Base-by-base conservation (phyloP, 2,329 filamentous ascomycete genomes). In the Cytospora mali region DNA sequence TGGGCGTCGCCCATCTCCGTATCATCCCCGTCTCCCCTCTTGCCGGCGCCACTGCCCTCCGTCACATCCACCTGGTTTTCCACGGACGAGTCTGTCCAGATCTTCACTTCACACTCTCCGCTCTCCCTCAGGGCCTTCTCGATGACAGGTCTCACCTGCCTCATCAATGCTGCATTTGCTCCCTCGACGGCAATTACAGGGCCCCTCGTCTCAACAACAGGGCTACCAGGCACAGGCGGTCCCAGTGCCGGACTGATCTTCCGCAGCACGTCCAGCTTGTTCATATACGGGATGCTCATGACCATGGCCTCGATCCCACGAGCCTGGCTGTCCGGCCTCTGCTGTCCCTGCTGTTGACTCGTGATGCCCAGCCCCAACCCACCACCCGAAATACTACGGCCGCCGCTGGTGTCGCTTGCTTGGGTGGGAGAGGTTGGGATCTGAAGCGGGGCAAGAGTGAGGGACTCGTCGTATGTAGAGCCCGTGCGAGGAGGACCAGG, bases 141-240 rank as follows among this genome's bases (percentile, higher is more conserved):
- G 23, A 97, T 84, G 21, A 84, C 82, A 3, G 81, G 77, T 4
- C 91, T 87, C 4, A 91, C 84, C 11, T 84, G 80, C 1, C 78
- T 74, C 11, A 84, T 71, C 25, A 84, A 68, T n/a, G 71, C 70
- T 7, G 73, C 67, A 62, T 88, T 84, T 21, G 89, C 82, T 0
- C 93, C 93, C 74, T 98, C 94, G 29, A 98, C 79, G 0, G 91
- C 89, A 66, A 98, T 88, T 42, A 97, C 84, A 0, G 90, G 85
- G 0, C 94, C 93, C n/a, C 93, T 85, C 7, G 80, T 78, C 68
- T 79, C 75, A 64, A 75, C 72, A 1, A 66, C 66, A 3, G 70
- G 67, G 4, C 68, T 69, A 16, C 39, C 61, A 6, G 60, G 42
- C 14, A 75, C 73, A 1, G 76, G 70, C 18, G 77, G 68, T 6